phyloP scores from a whole-genome alignment of 73 alveolate species.

The Durusdinium trenchii region DNA sequence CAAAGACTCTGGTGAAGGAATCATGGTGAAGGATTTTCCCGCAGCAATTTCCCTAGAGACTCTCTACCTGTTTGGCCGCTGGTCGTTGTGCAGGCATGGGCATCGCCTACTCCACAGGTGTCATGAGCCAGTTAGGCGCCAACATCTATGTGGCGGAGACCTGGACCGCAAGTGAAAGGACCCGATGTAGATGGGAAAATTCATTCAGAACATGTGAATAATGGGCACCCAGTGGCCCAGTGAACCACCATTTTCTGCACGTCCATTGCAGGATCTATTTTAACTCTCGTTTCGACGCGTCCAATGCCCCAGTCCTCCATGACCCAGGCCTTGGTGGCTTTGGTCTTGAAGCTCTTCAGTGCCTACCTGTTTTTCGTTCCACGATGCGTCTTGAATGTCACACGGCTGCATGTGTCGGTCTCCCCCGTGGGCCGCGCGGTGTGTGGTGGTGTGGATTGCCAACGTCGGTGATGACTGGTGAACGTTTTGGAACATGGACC shows the following conservation, averaged over 20 bases:
- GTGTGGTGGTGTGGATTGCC: too few species aligned
- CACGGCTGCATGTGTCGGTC: background rate
- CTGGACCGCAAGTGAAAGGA: background rate
- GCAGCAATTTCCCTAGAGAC: background rate
- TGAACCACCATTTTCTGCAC: background rate
- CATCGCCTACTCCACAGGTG: constrained; percentile 68
- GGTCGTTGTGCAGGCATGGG: constrained; percentile 61
- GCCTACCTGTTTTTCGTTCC: constrained; percentile 69
- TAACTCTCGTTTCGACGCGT: background rate
- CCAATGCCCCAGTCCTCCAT: background rate
- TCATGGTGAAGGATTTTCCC: background rate
- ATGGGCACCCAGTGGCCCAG: too few species aligned
- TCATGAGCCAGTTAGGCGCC: constrained; percentile 95
- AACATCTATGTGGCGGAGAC: constrained; percentile 68
- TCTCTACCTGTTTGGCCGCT: background rate
- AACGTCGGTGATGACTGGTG: too few species aligned
- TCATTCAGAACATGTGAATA: too few species aligned
- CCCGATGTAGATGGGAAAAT: background rate
- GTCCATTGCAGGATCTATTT: background rate
- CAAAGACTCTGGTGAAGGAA: background rate
- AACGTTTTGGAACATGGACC: too few species aligned
- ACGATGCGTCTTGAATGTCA: constrained; percentile 47
- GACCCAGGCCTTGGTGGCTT: constrained; percentile 56
- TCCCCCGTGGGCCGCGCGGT: too few species aligned
- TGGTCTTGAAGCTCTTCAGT: constrained; percentile 82